Evolutionary conservation across 108 stramenopile genomes (phyloP).

Genomic region (Craspedostauros australis): DNA sequence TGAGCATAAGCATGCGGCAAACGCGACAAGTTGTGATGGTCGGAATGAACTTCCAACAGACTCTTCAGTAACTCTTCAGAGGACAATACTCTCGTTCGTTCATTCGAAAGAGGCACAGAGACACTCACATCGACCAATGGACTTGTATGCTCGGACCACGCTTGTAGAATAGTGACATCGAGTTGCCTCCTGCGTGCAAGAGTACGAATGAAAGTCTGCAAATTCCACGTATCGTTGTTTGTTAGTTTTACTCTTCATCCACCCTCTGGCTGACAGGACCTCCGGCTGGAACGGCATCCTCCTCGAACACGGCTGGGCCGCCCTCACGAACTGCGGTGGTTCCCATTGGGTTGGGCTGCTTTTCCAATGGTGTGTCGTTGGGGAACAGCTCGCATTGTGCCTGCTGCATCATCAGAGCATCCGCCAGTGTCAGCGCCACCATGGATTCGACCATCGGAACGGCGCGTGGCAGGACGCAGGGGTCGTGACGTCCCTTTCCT

Average conservation of each 20-base stretch:
- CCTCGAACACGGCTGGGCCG: constrained; percentile 17
- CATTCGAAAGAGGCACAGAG: too few species aligned
- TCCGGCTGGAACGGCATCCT: constrained; percentile 9
- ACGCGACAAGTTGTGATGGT: too few species aligned
- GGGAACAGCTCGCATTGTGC: constrained; percentile 85
- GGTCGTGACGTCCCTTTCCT: constrained; percentile 98
- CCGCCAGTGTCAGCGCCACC: constrained; percentile 93
- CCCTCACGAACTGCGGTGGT: constrained; percentile 62
- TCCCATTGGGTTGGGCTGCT: constrained; percentile 82
- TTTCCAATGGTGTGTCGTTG: constrained; percentile 51
- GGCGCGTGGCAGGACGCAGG: constrained; percentile 96
- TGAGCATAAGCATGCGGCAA: too few species aligned
- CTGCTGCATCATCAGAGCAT: constrained; percentile 92
- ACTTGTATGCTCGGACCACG: too few species aligned
- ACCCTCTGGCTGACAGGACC: constrained; percentile 60
- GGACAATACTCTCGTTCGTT: too few species aligned
- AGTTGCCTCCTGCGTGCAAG: too few species aligned
- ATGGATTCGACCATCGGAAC: constrained; percentile 97
- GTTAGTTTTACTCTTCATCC: constrained; percentile 80
- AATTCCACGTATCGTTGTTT: too few species aligned
- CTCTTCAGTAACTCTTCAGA: too few species aligned
- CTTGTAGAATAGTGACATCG: too few species aligned
- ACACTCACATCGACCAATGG: too few species aligned
- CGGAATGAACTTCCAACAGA: too few species aligned
- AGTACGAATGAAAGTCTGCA: too few species aligned